Percentiles rank a stretch among this genome's conserved stretches.
Evolutionary conservation across 176 grass and related monocot species (phyloP).

Genomic region (Alloteropsis semialata): DNA sequence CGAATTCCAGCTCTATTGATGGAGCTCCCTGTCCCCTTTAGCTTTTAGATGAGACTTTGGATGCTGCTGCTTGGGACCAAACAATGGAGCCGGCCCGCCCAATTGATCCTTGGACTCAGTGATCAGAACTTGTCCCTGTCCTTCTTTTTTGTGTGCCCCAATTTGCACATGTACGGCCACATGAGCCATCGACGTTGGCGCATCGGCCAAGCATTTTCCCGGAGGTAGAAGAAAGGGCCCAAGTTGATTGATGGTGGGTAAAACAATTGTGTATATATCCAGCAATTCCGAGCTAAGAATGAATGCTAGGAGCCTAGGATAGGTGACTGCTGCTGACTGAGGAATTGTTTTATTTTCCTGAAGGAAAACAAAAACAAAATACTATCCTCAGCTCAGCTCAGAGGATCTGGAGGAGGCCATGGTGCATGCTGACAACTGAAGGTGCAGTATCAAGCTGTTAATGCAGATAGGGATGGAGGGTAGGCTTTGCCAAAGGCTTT

Average conservation of each 20-base stretch:
- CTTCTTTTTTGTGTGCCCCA: conserved; percentile 30
- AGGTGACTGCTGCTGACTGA: background rate
- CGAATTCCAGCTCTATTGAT: conserved; percentile 52
- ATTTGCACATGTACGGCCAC: conserved; percentile 21
- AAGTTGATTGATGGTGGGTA: background rate
- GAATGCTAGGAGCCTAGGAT: background rate
- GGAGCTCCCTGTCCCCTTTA: conserved; percentile 46
- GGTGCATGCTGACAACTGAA: conserved; percentile 29
- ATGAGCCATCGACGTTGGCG: background rate
- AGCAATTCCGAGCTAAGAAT: background rate
- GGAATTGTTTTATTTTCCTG: background rate
- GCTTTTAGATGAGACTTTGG: conserved; percentile 53
- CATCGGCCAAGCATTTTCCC: background rate
- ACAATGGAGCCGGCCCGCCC: conserved; percentile 23
- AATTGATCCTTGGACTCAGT: conserved; percentile 34
- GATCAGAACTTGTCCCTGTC: conserved; percentile 34
- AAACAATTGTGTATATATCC: background rate
- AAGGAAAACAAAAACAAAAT: background rate
- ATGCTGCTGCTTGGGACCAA: conserved; percentile 49
- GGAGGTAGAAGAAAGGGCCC: background rate
- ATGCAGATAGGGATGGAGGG: conserved; percentile 46
- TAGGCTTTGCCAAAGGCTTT: conserved; percentile 48
- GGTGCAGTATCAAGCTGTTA: conserved; percentile 32
- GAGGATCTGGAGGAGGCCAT: conserved; percentile 25
- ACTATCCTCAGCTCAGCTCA: background rate